These are phyloP conservation scores for Fusarium euwallaceae DNA, from an alignment of 2,329 filamentous ascomycete genomes.

Conservation along the genomic window DNA sequence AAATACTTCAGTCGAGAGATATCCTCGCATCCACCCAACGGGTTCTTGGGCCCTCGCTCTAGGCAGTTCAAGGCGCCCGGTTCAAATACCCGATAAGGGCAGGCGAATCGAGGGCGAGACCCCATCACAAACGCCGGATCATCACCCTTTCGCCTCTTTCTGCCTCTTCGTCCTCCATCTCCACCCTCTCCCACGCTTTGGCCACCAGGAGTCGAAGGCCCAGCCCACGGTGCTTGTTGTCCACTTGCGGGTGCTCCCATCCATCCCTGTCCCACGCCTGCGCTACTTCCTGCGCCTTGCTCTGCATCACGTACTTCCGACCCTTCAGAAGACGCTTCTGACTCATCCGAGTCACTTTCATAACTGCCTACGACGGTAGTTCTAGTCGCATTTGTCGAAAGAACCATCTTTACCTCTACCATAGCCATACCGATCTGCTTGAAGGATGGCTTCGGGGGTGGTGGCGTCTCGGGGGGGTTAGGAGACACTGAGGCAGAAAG, in stretches of 20 bases:
- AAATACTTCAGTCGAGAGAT: conserved; percentile 1
- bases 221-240: neutral
- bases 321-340: neutral
- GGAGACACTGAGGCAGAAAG: neutral
- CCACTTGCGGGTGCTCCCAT: neutral
- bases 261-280: neutral
- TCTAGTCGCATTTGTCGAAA: neutral
- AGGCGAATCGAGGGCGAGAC: neutral
- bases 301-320: neutral
- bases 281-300: neutral
- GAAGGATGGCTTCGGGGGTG: neutral
- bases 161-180: neutral
- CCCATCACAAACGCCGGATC: neutral
- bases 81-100: conserved; percentile 1
- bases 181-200: neutral
- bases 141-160: neutral
- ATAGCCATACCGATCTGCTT: neutral
- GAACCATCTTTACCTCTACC: conserved; percentile 1
- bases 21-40: neutral
- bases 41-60: neutral
- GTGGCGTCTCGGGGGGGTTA: neutral
- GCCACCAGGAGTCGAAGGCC: neutral
- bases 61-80: neutral
- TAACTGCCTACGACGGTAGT: neutral
- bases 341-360: neutral